A percentile compares a stretch with the other conserved stretches of the same genome.
Conservation (phyloP, 73 alveolate species). For the Symbiodinium natans region DNA sequence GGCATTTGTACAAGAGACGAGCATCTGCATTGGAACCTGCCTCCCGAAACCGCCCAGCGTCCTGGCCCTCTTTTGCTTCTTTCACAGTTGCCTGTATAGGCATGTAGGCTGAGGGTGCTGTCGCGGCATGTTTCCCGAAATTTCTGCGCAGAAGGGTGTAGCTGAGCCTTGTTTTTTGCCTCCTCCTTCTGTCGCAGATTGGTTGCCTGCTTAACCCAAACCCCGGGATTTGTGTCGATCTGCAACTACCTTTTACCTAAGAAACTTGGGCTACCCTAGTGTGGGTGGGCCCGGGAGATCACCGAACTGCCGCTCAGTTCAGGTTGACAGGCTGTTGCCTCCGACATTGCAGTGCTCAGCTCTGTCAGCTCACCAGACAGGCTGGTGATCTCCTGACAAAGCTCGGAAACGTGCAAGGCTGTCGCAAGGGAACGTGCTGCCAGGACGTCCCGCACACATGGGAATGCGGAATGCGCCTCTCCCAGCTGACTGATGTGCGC, state of each 20-base stretch:
- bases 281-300: too few species aligned
- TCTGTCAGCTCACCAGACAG: constrained; percentile 40
- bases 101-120: not conserved
- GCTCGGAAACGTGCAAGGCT: not conserved
- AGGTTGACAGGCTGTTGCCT: not conserved
- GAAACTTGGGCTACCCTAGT: not conserved
- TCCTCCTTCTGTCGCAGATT: constrained; percentile 2
- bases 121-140: too few species aligned
- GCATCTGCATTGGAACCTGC: too few species aligned
- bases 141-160: not conserved
- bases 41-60: too few species aligned
- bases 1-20: too few species aligned
- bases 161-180: not conserved
- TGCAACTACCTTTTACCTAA: not conserved
- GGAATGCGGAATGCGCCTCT: not conserved
- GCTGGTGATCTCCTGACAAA: not conserved
- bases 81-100: constrained; percentile 32
- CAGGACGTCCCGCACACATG: not conserved
- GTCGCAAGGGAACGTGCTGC: not conserved
- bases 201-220: not conserved
- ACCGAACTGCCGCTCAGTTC: too few species aligned
- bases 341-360: not conserved
- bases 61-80: constrained; percentile 76
- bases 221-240: not conserved
- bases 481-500: not conserved